Percentiles rank a stretch among this genome's conserved stretches.
Evolutionary conservation across 2,329 filamentous ascomycete genomes (phyloP).

Genomic region (Sporothrix phasma): DNA sequence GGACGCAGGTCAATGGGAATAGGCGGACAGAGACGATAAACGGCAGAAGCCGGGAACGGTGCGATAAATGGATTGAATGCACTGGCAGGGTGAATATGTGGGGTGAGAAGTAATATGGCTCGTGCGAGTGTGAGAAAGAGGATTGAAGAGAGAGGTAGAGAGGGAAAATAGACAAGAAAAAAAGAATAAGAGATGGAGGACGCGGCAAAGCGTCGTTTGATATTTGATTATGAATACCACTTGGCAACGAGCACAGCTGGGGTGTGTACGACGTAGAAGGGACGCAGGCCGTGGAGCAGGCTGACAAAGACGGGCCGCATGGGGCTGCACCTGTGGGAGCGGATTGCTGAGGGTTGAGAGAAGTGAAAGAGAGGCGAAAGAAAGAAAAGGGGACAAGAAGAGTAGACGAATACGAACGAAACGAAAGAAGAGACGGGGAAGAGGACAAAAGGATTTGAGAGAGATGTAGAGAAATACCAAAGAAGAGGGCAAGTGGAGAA

Average conservation of each 20-base stretch:
- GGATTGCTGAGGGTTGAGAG: background rate
- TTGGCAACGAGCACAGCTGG: background rate
- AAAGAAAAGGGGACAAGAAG: slow-evolving; percentile 11
- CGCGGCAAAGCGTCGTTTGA: too few relatives aligned
- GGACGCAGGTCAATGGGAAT: background rate
- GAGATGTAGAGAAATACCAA: background rate
- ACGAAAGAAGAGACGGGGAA: background rate
- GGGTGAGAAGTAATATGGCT: background rate
- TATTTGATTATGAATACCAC: slow-evolving; percentile 8
- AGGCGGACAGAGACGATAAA: background rate
- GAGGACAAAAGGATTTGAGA: background rate
- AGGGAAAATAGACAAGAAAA: background rate
- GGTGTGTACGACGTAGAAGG: background rate
- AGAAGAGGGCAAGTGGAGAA: background rate
- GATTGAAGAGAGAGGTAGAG: background rate
- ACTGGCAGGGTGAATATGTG: background rate
- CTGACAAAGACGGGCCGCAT: slow-evolving; percentile 10
- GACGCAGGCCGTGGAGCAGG: background rate
- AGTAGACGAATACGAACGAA: slow-evolving; percentile 1
- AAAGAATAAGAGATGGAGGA: background rate
- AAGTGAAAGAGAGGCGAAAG: background rate
- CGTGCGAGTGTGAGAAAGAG: background rate
- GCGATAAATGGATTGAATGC: background rate
- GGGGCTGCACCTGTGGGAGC: background rate
- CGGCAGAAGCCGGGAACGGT: background rate